phyloP scores from a whole-genome alignment of 1,284 basidiomycete genomes.

The Melampsora americana region DNA sequence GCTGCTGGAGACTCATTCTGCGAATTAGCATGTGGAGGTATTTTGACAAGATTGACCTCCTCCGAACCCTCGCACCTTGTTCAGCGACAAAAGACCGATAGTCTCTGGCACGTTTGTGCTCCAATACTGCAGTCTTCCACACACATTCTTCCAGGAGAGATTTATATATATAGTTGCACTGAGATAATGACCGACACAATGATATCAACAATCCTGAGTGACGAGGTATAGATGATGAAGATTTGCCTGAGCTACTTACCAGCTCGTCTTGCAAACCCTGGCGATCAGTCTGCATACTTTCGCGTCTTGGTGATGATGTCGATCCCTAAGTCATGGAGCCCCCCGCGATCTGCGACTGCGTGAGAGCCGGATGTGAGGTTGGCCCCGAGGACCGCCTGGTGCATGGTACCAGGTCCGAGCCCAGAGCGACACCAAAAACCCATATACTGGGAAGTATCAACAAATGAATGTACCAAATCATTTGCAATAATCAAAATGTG shows the following conservation, averaged over 20 bases:
- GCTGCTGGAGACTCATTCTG: not conserved
- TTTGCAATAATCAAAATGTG: too few species aligned
- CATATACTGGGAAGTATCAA: too few species aligned
- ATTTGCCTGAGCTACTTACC: not conserved
- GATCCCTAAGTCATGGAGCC: too few species aligned
- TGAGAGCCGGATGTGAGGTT: too few species aligned
- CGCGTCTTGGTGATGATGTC: too few species aligned
- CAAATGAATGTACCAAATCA: too few species aligned
- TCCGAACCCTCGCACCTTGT: slow-evolving; percentile 17
- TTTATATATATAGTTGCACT: slow-evolving; percentile 18
- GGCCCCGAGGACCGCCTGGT: too few species aligned
- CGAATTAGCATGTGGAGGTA: too few species aligned
- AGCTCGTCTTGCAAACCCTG: not conserved
- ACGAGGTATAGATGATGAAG: not conserved
- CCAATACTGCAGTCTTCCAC: slow-evolving; percentile 30
- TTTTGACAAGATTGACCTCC: not conserved
- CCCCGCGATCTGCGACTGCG: too few species aligned
- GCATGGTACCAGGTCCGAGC: too few species aligned
- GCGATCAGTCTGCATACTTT: not conserved
- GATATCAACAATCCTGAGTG: not conserved
- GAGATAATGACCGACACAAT: not conserved
- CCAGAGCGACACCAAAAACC: too few species aligned
- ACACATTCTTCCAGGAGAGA: slow-evolving; percentile 30
- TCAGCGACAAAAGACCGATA: slow-evolving; percentile 13
- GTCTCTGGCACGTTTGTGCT: slow-evolving; percentile 29